These are phyloP conservation scores for Cutaneotrichosporon dermatis DNA, from an alignment of 1,284 basidiomycete genomes.

Conservation along the genomic window DNA sequence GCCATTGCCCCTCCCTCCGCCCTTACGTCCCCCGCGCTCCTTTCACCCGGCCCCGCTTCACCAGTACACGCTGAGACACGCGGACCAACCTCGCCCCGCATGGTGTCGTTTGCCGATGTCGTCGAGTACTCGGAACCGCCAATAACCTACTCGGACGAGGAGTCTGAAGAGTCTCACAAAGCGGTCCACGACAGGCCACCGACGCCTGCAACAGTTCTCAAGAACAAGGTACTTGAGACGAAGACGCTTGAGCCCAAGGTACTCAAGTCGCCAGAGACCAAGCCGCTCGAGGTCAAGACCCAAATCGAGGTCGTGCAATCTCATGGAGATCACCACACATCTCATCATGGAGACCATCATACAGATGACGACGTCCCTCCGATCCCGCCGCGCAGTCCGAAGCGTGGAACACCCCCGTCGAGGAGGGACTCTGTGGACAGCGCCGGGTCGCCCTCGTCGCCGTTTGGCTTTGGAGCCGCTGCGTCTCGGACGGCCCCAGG, in stretches of 20 bases:
- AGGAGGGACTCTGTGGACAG: background rate
- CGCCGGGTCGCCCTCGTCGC: background rate
- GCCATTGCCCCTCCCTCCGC: background rate
- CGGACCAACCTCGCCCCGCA: conserved; percentile 1
- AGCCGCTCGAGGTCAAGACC: too few relatives aligned
- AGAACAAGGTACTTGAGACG: too few relatives aligned
- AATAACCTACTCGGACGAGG: background rate
- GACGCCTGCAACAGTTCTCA: background rate
- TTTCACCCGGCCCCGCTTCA: background rate
- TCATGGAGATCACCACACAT: too few relatives aligned
- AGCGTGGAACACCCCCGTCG: background rate
- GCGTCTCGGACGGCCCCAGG: too few relatives aligned
- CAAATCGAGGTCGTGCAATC: background rate
- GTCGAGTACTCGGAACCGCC: background rate
- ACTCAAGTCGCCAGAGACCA: too few relatives aligned
- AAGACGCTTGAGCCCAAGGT: too few relatives aligned
- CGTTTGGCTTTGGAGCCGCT: background rate
- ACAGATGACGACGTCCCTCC: background rate
- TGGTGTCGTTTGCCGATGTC: background rate
- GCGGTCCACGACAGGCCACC: background rate
- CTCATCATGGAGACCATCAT: too few relatives aligned
- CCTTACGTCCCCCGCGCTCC: background rate
- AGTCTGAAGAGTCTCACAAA: background rate
- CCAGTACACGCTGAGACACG: background rate
- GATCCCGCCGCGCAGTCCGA: background rate